Base-by-base conservation (phyloP, 192 early-diverging fungal species). In the Geranomyces michiganensis region DNA sequence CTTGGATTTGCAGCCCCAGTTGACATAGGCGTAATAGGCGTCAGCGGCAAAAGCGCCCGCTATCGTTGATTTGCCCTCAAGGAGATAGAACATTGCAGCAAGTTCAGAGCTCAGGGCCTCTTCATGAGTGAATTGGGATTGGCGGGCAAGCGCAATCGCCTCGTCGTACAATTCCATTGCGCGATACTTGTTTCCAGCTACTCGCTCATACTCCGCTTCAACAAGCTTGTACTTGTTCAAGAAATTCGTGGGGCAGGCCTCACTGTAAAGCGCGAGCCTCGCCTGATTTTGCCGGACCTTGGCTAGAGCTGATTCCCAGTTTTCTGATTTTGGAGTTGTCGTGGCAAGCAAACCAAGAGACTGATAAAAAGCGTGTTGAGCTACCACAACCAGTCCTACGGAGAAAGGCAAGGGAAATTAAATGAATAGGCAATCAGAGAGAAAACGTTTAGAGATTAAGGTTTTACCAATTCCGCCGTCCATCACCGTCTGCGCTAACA, bases 111-210 rank as follows among this genome's bases (percentile, higher is more conserved):
- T 55, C 17, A 69, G 13, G 8, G 67, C 67, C 30, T 69, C 67
- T 45, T 69, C 67, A 36, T 69, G 67, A 15, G 67, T 69, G n/a
- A 56, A 69, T 17, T 24, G n/a, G 15, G 24, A 13, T 22, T 51
- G 15, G 46, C 56, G 46, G 10, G 67, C 67, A 12, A 55, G 13
- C n/a, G 46, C 30, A 27, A 69, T 69, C 14, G 41, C 56, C 56
- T 69, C 67, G 30, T 69, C 67, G 56, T 69, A 69, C 17, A 58
- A 17, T 36, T 56, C 56, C 67, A 69, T 56, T 17, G 67, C 67
- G 41, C 13, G 32, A 27, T 58, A 69, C 22, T 45, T 44, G 26
- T 58, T 69, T 19, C 67, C 56, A 24, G 46, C 55, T 4, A 69
- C 49, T 9, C 67, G 49, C 24, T 56, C 67, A 24, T 33, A 41